phyloP scores from a whole-genome alignment of 2,329 filamentous ascomycete genomes.

The Neonectria magnoliae region DNA sequence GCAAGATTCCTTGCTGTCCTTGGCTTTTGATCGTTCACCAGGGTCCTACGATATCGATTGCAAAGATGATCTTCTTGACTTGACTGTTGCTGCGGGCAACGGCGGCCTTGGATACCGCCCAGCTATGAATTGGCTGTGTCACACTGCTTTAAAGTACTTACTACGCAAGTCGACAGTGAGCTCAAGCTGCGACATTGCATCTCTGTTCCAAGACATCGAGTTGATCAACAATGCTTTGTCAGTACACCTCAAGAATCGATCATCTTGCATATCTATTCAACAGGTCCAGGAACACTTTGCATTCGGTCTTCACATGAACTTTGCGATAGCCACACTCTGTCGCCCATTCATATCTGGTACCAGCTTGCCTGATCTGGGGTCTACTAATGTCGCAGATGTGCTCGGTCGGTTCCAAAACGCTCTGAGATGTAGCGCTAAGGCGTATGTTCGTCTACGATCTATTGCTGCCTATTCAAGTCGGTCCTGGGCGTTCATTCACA shows the following conservation, averaged over 20 bases:
- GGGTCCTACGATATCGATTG: slow-evolving; percentile 28
- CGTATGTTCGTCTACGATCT: slow-evolving; percentile 26
- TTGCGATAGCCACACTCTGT: slow-evolving; percentile 27
- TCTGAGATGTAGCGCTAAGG: slow-evolving; percentile 18
- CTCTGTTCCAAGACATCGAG: slow-evolving; percentile 16
- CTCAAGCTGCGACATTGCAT: background rate
- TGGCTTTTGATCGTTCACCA: slow-evolving; percentile 30
- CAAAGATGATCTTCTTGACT: slow-evolving; percentile 16
- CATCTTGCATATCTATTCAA: slow-evolving; percentile 22
- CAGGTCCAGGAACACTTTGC: slow-evolving; percentile 27
- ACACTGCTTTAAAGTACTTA: slow-evolving; percentile 10
- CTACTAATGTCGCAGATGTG: background rate
- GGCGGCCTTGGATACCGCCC: slow-evolving; percentile 18
- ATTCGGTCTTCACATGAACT: slow-evolving; percentile 25
- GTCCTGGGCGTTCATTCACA: slow-evolving; percentile 36
- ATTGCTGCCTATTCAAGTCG: slow-evolving; percentile 27
- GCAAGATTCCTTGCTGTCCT: slow-evolving; percentile 32
- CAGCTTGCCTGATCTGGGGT: background rate
- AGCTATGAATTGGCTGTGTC: slow-evolving; percentile 35
- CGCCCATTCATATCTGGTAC: slow-evolving; percentile 20
- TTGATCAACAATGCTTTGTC: slow-evolving; percentile 8
- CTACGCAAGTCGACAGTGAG: background rate
- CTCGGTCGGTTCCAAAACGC: slow-evolving; percentile 15
- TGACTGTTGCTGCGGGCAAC: background rate
- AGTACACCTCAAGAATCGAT: slow-evolving; percentile 1